phyloP scores from a whole-genome alignment of 345 rosid genomes.

The Lumnitzera littorea region DNA sequence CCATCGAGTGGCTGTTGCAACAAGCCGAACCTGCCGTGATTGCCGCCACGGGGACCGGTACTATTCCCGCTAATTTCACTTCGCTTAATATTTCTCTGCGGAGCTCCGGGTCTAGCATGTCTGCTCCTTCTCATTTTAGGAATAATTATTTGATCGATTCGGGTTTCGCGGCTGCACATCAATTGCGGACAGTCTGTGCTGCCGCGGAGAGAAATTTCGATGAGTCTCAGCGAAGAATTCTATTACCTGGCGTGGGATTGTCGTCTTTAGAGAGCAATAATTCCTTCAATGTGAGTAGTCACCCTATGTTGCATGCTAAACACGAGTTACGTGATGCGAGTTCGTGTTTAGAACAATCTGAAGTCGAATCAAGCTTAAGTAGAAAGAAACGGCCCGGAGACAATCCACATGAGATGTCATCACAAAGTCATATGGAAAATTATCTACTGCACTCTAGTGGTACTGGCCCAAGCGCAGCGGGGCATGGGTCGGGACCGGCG shows the following conservation, averaged over 20 bases:
- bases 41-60: constrained; percentile 93
- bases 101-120: constrained; percentile 67
- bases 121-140: constrained; percentile 57
- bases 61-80: constrained; percentile 85
- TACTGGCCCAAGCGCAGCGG: constrained; percentile 38
- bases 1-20: constrained; percentile 82
- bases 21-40: constrained; percentile 91
- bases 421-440: constrained; percentile 30
- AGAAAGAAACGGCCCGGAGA: constrained; percentile 17
- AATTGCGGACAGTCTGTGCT: constrained; percentile 26
- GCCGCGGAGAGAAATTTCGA: constrained; percentile 22
- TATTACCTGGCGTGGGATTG: constrained; percentile 21
- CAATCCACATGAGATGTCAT: constrained; percentile 15
- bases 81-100: constrained; percentile 85
- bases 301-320: constrained; percentile 27
- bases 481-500: constrained; percentile 40
- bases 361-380: constrained; percentile 13
- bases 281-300: constrained; percentile 1
- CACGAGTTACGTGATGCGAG: constrained; percentile 22
- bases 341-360: constrained; percentile 10
- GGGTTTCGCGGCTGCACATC: constrained; percentile 25
- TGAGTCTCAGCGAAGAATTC: constrained; percentile 20
- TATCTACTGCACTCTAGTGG: constrained; percentile 49
- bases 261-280: constrained; percentile 11
- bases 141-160: constrained; percentile 34